phyloP scores from a whole-genome alignment of 768 basidiomycete genomes.

The Kwoniella bestiolae region DNA sequence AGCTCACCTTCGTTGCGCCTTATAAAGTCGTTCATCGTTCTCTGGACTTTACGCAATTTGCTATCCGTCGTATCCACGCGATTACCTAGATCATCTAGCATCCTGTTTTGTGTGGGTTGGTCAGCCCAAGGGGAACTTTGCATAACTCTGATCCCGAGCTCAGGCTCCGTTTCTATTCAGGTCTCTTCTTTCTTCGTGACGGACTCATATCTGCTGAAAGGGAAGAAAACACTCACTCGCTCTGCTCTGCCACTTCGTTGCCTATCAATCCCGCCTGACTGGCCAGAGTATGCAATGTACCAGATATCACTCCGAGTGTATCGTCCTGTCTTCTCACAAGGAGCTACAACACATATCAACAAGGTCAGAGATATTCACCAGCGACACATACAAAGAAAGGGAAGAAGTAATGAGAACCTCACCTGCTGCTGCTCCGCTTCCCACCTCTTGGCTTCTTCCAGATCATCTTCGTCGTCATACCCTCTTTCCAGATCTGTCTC shows the following conservation, averaged over 20 bases:
- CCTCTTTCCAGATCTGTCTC: conserved; percentile 31
- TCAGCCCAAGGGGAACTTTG: too few relatives aligned
- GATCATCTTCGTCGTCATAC: conserved; percentile 56
- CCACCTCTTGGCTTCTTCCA: conserved; percentile 74
- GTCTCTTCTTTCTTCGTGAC: too few relatives aligned
- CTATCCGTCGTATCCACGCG: conserved; percentile 72
- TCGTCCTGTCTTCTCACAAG: conserved; percentile 87
- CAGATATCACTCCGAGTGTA: conserved; percentile 83
- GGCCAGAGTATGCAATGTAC: conserved; percentile 79
- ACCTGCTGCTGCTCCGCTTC: conserved; percentile 85
- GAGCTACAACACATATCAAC: conserved; percentile 64
- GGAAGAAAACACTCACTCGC: conserved; percentile 66
- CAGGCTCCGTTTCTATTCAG: too few relatives aligned
- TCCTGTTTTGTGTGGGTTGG: conserved; percentile 61
- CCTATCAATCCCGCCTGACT: conserved; percentile 96
- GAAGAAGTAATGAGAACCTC: neutral
- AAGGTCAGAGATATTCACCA: too few relatives aligned
- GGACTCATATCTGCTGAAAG: too few relatives aligned
- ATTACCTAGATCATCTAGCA: conserved; percentile 77
- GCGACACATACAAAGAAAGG: too few relatives aligned
- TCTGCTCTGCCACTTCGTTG: conserved; percentile 86
- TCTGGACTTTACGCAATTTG: conserved; percentile 70
- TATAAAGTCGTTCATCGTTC: conserved; percentile 75
- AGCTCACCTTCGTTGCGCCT: conserved; percentile 76
- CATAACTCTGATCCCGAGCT: too few relatives aligned